Conservation (phyloP, 2,329 filamentous ascomycete species). For the Hymenotorrendiella dingleyae region DNA sequence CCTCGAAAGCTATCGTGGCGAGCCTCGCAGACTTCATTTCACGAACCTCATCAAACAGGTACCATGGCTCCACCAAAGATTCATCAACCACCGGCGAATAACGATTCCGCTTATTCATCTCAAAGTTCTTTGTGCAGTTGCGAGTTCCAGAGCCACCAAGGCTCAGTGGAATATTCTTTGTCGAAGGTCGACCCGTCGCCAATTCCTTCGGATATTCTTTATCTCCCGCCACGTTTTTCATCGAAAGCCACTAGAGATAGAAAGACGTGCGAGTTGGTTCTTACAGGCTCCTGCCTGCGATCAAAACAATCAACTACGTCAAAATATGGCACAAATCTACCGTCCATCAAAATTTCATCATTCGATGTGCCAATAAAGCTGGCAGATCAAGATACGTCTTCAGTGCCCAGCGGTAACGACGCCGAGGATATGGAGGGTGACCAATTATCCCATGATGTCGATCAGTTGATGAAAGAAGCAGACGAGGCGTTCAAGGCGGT, state of each 20-base stretch:
- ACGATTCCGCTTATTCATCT: slow-evolving; percentile 35
- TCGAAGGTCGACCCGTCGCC: slow-evolving; percentile 10
- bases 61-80: slow-evolving; percentile 11
- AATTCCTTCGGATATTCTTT: slow-evolving; percentile 26
- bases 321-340: not conserved
- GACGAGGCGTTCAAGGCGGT: slow-evolving; percentile 46
- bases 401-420: slow-evolving; percentile 24
- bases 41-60: slow-evolving; percentile 9
- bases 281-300: slow-evolving; percentile 13
- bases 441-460: slow-evolving; percentile 24
- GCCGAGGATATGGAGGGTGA: slow-evolving; percentile 17
- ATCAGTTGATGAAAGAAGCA: slow-evolving; percentile 43
- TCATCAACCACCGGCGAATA: slow-evolving; percentile 29
- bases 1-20: slow-evolving; percentile 16
- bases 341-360: no score
- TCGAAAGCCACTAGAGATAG: slow-evolving; percentile 16
- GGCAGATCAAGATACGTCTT: slow-evolving; percentile 16
- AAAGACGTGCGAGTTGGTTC: slow-evolving; percentile 22
- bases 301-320: slow-evolving; percentile 6
- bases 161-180: slow-evolving; percentile 22
- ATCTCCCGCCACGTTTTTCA: slow-evolving; percentile 20
- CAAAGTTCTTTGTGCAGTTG: slow-evolving; percentile 41
- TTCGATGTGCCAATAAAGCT: no score
- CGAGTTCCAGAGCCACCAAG: slow-evolving; percentile 31
- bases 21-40: slow-evolving; percentile 13